Conservation (phyloP, 768 basidiomycete species). For the Hericium erinaceus region DNA sequence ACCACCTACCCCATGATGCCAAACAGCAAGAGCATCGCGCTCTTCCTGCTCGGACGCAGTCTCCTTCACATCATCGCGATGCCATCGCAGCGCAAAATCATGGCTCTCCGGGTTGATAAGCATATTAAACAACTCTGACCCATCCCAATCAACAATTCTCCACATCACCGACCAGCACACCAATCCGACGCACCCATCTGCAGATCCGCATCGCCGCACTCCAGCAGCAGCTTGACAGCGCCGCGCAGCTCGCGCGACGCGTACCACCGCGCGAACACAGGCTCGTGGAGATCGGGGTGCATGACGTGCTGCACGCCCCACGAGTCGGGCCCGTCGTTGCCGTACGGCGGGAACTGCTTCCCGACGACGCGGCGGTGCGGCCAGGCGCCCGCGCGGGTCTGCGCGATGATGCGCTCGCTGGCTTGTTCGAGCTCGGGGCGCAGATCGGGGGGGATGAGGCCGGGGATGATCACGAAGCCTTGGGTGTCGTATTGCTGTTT, state of each 20-base stretch:
- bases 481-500: constrained; percentile 49
- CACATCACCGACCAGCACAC: neutral
- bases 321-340: constrained; percentile 47
- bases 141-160: neutral
- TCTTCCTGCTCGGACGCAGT: constrained; percentile 54
- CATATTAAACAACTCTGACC: constrained; percentile 63
- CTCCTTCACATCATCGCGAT: constrained; percentile 65
- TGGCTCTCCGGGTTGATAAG: constrained; percentile 59
- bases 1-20: constrained; percentile 56
- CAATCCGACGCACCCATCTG: constrained; percentile 55
- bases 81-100: constrained; percentile 71
- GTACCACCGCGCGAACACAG: constrained; percentile 59
- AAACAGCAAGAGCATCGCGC: constrained; percentile 39
- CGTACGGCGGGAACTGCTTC: constrained; percentile 71
- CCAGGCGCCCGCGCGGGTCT: constrained; percentile 56
- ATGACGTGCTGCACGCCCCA: constrained; percentile 81
- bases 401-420: constrained; percentile 38
- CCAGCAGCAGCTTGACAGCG: constrained; percentile 38
- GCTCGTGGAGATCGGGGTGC: constrained; percentile 62
- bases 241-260: constrained; percentile 40
- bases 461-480: constrained; percentile 57
- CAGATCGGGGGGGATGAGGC: constrained; percentile 37
- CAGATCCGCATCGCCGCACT: constrained; percentile 46
- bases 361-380: constrained; percentile 61
- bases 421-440: constrained; percentile 36